Evolutionary conservation across 192 early-diverging fungal genomes (phyloP).

Genomic region (Umbelopsis ramanniana): DNA sequence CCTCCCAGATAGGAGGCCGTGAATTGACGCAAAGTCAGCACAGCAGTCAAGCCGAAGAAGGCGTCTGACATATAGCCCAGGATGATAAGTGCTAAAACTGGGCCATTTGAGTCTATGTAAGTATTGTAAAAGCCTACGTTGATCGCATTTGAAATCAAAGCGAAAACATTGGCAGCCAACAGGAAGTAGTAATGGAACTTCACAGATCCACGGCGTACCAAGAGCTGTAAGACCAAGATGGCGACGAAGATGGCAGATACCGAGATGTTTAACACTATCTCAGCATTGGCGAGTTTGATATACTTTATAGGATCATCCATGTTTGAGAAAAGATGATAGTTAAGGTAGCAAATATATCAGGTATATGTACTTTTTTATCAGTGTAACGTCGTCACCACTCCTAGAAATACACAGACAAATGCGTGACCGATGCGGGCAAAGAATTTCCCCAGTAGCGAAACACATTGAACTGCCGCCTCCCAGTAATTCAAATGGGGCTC

Average conservation of each 20-base stretch:
- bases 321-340: no score
- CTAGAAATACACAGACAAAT: no score
- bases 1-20: background rate
- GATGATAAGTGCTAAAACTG: background rate
- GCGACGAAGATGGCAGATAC: background rate
- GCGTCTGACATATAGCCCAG: background rate
- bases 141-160: background rate
- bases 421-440: no score
- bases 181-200: background rate
- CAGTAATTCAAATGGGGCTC: no score
- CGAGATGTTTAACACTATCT: background rate
- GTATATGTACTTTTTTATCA: no score
- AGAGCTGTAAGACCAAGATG: background rate
- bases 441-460: no score
- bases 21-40: background rate
- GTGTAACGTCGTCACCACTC: no score
- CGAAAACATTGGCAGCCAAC: background rate
- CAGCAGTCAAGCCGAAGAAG: background rate
- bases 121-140: background rate
- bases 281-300: background rate
- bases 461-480: no score
- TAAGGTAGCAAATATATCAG: no score
- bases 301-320: no score
- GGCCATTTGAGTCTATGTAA: background rate
- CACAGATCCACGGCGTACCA: background rate